These are phyloP conservation scores for Salix udensis DNA, from an alignment of 345 rosid species.

Conservation along the genomic window DNA sequence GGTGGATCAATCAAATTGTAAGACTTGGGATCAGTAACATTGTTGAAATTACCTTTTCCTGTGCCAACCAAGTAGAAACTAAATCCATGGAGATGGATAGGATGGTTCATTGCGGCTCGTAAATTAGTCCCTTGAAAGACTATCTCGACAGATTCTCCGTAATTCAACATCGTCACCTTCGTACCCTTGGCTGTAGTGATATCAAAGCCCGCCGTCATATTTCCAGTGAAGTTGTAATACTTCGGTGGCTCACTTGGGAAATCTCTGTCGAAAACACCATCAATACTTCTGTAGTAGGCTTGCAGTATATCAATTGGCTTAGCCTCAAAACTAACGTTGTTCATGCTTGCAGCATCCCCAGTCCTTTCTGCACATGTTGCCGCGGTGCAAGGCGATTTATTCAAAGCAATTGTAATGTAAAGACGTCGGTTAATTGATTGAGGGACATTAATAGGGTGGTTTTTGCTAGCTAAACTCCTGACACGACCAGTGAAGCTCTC, in stretches of 20 bases:
- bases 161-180: constrained; percentile 26
- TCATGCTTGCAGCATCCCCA: constrained; percentile 37
- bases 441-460: constrained; percentile 32
- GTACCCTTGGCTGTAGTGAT: constrained; percentile 16
- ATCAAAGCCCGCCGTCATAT: constrained; percentile 8
- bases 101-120: constrained; percentile 27
- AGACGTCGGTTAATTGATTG: constrained; percentile 10
- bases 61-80: constrained; percentile 47
- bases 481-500: constrained; percentile 11
- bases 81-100: constrained; percentile 44
- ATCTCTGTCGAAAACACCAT: constrained; percentile 12
- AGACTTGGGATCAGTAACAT: constrained; percentile 9
- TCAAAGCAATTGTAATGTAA: constrained; percentile 25
- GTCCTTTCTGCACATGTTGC: neutral
- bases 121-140: constrained; percentile 44
- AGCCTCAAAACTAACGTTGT: constrained; percentile 41
- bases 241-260: constrained; percentile 23
- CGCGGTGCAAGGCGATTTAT: constrained; percentile 10
- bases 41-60: constrained; percentile 36
- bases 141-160: constrained; percentile 35
- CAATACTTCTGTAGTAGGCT: constrained; percentile 39
- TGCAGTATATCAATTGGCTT: constrained; percentile 26
- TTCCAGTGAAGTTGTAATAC: constrained; percentile 33
- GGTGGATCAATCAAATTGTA: constrained; percentile 43
- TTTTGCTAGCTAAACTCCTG: constrained; percentile 16